A percentile compares a stretch with the other conserved stretches of the same genome.
These are phyloP conservation scores for Phytophthora hibernalis DNA, from an alignment of 352 stramenopile species.

Conservation along the genomic window DNA sequence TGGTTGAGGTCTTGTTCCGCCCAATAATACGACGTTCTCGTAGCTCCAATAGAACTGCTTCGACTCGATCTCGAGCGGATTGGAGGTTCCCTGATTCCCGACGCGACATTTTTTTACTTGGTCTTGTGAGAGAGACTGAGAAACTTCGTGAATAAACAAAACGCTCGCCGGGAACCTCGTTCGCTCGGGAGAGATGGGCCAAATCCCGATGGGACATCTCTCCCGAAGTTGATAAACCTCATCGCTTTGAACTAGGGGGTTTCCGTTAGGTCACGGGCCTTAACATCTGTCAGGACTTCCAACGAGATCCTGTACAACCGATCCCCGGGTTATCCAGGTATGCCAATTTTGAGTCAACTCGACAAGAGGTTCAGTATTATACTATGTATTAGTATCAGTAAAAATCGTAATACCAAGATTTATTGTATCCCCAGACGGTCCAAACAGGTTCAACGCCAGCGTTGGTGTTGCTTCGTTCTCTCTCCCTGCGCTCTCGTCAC, in stretches of 20 bases:
- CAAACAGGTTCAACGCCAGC: no score
- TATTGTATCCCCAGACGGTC: no score
- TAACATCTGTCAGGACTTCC: background rate
- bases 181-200: background rate
- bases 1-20: background rate
- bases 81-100: background rate
- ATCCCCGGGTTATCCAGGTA: no score
- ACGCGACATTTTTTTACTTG: constrained; percentile 4
- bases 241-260: background rate
- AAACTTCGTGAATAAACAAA: constrained; percentile 6
- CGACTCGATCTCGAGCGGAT: background rate
- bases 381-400: no score
- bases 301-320: no score
- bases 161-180: background rate
- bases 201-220: background rate
- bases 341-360: no score
- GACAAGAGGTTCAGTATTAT: no score
- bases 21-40: background rate
- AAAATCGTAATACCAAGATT: no score
- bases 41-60: constrained; percentile 1
- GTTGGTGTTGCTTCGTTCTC: no score
- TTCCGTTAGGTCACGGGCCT: background rate
- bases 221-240: constrained; percentile 1
- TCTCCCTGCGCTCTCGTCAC: no score
- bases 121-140: constrained; percentile 1